Base-by-base conservation (phyloP, 2,329 filamentous ascomycete species). In the Lachnellula suecica region DNA sequence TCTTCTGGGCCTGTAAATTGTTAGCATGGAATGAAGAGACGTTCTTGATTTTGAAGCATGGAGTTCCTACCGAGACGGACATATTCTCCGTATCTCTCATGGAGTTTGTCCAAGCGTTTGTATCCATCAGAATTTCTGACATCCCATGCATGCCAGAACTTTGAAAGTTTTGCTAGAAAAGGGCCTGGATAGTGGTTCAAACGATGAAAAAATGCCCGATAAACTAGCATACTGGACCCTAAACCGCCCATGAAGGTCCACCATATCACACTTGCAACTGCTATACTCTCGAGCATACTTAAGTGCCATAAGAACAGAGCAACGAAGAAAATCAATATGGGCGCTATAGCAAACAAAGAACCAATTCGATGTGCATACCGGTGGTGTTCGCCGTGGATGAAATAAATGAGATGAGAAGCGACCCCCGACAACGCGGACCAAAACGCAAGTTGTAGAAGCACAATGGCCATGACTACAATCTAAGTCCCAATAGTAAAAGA, bases 151-250 rank as follows among this genome's bases (percentile, higher is more conserved):
- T 24, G 19, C 44, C 50, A 57, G 20, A 58, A 42, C 19, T 58
- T 59, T 4, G 50, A 51, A 7, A 60, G 25, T 23, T 47, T 49
- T 3, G 56, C 56, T 22, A 37, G 34, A 7, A 54, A 48, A 9
- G 59, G 59, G 4, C 59, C 58, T 13, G 54, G 57, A 23, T 58
- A 61, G 19, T 23, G 19, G 22, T 38, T 42, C 6, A 59, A 31
- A 23, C 49, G 52, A 42, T 61, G 59, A 48, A 61, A 59, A 44
- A 59, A 52, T 2, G 48, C 38, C 3, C 59, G 54, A 35, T 61
- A 61, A 17, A 54, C 17, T 2, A 51, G 20, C 22, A 54, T 53
- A 15, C 35, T 47, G 8, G 15, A 31, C 8, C 29, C 15, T 31
- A 31, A 15, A 15, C 29, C 29, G 29, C 29, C 15, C 8, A 31